These are phyloP conservation scores for Aspergillus viridinutans DNA, from an alignment of 2,329 filamentous ascomycete genomes.

Conservation along the genomic window DNA sequence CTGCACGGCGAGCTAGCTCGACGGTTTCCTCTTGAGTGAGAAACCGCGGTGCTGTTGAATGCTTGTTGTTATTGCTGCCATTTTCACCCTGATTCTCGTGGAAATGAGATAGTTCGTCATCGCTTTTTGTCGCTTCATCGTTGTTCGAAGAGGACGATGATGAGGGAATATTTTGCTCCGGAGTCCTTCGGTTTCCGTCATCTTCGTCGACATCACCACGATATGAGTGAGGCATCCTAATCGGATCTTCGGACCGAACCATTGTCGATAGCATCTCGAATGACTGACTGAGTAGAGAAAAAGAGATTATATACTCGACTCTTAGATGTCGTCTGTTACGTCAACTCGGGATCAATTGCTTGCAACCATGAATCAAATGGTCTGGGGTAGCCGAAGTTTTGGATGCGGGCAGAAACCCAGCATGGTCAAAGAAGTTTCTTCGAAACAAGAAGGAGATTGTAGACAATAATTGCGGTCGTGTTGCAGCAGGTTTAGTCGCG, in stretches of 20 bases:
- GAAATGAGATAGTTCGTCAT: slow-evolving; percentile 25
- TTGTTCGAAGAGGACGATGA: slow-evolving; percentile 21
- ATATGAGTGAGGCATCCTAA: slow-evolving; percentile 30
- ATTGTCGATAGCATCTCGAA: slow-evolving; percentile 31
- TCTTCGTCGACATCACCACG: slow-evolving; percentile 32
- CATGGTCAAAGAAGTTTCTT: slow-evolving; percentile 17
- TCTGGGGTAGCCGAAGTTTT: slow-evolving; percentile 8
- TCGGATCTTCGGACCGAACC: slow-evolving; percentile 35
- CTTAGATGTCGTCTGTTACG: background rate
- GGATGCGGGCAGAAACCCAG: slow-evolving; percentile 11
- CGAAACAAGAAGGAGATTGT: slow-evolving; percentile 1
- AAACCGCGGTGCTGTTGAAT: slow-evolving; percentile 22
- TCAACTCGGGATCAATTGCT: background rate
- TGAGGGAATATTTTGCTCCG: slow-evolving; percentile 25
- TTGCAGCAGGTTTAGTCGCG: background rate
- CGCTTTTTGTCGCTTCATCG: slow-evolving; percentile 24
- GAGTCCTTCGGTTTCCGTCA: slow-evolving; percentile 20
- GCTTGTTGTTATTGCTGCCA: slow-evolving; percentile 16
- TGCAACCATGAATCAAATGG: slow-evolving; percentile 13
- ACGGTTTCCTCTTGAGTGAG: slow-evolving; percentile 43
- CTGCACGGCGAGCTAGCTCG: slow-evolving; percentile 41
- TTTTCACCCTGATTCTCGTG: slow-evolving; percentile 23
- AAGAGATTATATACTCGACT: background rate
- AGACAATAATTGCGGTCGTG: background rate
- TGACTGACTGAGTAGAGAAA: background rate